Evolutionary conservation across 2,329 filamentous ascomycete species (phyloP), one percentile per base, ranked within the genome.

Genomic region (Penicillium sp.): DNA sequence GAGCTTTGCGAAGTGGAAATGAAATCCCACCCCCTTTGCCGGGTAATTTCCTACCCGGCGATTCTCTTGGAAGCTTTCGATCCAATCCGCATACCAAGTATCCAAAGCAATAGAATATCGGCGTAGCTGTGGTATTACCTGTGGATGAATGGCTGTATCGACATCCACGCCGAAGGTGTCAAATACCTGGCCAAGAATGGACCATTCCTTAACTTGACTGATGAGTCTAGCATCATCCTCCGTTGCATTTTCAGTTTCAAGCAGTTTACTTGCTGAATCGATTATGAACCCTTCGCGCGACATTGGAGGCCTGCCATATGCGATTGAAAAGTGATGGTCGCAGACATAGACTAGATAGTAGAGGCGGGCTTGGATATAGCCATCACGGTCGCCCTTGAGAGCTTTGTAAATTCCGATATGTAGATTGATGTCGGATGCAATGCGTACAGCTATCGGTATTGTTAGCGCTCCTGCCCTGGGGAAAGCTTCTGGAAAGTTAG

Each of bases 1-100:
- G 3, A 81, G 66, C 51, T 77, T 73, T 8, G 76, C 77, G 61
- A 79, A 80, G 51, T 79, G 70, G 48, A 74, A 78, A 57, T 79
- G 75, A 31, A 79, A 65, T 5, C 67, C 67, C 8, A 79, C 76
- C 2, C 77, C 77, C 58, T 78, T 78, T 24, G 70, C 65, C 0
- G 77, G 77, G 57, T 78, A 80, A 16, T 74, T 70, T 7, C 74
- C 71, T 4, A 80, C 70, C 42, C 75, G 68, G 26, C 67, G 63
- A 51, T 76, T 74, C 4, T 69, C 68, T 28, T 49, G 24, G 18
- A 62, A 62, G 14, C 48, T 57, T 29, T 62, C 55, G 14, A 48
- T 55, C 61, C 59, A 67, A 29, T 66, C 61, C 3, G 61, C 59
- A 43, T 54, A 51, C 55, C 63, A 62, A 5, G 57, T 62, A 42